phyloP scores from a whole-genome alignment of 2,329 filamentous ascomycete species.

The Fusarium bactridioides region DNA sequence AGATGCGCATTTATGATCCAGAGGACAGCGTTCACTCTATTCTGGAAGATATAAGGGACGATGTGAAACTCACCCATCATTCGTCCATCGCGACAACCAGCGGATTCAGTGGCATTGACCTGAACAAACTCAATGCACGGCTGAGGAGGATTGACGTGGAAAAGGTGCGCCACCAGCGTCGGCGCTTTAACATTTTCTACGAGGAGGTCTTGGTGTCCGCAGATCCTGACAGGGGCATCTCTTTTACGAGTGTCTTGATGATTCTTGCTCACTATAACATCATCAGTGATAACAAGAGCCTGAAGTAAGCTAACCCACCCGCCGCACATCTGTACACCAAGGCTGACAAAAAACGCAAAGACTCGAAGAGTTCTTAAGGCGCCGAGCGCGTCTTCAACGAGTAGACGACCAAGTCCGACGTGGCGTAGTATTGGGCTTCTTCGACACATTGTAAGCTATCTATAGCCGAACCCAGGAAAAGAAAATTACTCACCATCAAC shows the following conservation, averaged over 20 bases:
- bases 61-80: slow-evolving; percentile 61
- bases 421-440: slow-evolving; percentile 91
- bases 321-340: not conserved
- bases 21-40: slow-evolving; percentile 89
- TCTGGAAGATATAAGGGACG: slow-evolving; percentile 80
- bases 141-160: slow-evolving; percentile 76
- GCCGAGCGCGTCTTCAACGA: slow-evolving; percentile 87
- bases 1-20: slow-evolving; percentile 94
- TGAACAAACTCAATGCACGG: slow-evolving; percentile 77
- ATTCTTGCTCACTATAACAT: slow-evolving; percentile 98
- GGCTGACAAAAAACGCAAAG: slow-evolving; percentile 54
- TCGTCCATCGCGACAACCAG: slow-evolving; percentile 62
- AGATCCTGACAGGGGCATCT: slow-evolving; percentile 87
- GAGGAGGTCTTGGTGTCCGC: slow-evolving; percentile 95
- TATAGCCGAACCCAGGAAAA: too few species aligned
- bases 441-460: slow-evolving; percentile 78
- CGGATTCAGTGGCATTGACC: slow-evolving; percentile 69
- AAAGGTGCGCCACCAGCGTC: slow-evolving; percentile 77
- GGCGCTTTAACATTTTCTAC: slow-evolving; percentile 92
- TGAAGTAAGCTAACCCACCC: slow-evolving; percentile 64
- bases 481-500: slow-evolving; percentile 6
- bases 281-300: slow-evolving; percentile 95
- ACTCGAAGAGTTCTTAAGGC: slow-evolving; percentile 92
- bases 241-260: slow-evolving; percentile 92
- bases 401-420: slow-evolving; percentile 94